A percentile compares a stretch with the other conserved stretches of the same genome.
Evolutionary conservation across 2,329 filamentous ascomycete genomes (phyloP).

Genomic region (Trichophyton rubrum): DNA sequence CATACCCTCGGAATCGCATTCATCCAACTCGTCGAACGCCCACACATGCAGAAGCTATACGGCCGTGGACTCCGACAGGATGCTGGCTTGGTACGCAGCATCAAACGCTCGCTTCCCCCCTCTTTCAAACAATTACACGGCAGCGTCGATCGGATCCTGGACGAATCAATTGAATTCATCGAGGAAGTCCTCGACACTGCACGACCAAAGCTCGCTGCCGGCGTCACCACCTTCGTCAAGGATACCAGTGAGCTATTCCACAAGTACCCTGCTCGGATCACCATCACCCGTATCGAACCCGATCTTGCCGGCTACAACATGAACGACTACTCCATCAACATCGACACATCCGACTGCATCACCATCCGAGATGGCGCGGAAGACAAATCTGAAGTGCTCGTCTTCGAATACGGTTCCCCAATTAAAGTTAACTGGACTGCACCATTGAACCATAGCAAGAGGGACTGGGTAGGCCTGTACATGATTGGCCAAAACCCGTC

Average conservation of each 20-base stretch:
- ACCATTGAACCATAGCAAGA: conserved; percentile 71
- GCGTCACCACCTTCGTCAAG: conserved; percentile 73
- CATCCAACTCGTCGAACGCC: conserved; percentile 85
- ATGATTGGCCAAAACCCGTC: conserved; percentile 89
- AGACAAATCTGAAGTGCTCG: conserved; percentile 56
- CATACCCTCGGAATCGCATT: conserved; percentile 78
- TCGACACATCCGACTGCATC: conserved; percentile 52
- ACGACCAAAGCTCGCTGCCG: conserved; percentile 71
- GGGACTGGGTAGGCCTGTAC: conserved; percentile 93
- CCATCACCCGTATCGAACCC: conserved; percentile 63
- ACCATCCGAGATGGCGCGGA: conserved; percentile 34
- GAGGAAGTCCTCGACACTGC: conserved; percentile 82
- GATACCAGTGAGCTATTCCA: conserved; percentile 83
- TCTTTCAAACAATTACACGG: conserved; percentile 74
- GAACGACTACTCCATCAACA: conserved; percentile 63
- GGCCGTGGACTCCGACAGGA: conserved; percentile 70
- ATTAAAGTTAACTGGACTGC: conserved; percentile 86
- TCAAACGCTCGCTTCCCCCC: conserved; percentile 72
- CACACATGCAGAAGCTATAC: conserved; percentile 97
- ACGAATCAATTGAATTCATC: conserved; percentile 75
- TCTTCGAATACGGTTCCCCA: conserved; percentile 79
- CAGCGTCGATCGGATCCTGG: conserved; percentile 73
- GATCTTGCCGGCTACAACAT: conserved; percentile 70
- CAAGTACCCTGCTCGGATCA: conserved; percentile 74
- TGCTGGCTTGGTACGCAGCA: conserved; percentile 81